A percentile compares a stretch with the other conserved stretches of the same genome.
phyloP scores from a whole-genome alignment of 768 basidiomycete species.

The Peribolospora baueri region DNA sequence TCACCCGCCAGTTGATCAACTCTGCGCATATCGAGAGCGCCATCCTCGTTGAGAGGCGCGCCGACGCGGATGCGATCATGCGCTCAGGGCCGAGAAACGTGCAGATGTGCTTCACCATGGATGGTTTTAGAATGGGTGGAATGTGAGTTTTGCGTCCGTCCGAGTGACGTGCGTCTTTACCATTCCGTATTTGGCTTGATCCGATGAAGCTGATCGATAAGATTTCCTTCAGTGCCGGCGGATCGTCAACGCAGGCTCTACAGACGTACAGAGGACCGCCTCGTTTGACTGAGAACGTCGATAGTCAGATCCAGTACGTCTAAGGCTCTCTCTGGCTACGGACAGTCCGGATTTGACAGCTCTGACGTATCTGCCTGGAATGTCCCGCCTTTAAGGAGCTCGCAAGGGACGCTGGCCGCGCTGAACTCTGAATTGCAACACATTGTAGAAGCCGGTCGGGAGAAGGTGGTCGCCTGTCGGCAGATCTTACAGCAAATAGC shows the following conservation, averaged over 20 bases:
- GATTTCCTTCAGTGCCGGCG: neutral
- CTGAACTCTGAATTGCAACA: too few species aligned
- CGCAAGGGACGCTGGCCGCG: too few species aligned
- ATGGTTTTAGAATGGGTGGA: conserved; percentile 7
- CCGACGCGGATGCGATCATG: conserved; percentile 32
- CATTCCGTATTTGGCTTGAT: rapidly evolving
- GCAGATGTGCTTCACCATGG: conserved; percentile 2
- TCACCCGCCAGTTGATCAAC: conserved; percentile 62
- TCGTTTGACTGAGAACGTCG: conserved; percentile 9
- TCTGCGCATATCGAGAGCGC: conserved; percentile 42
- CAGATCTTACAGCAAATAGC: too few species aligned
- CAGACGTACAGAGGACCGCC: conserved; percentile 5
- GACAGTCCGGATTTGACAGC: too few species aligned
- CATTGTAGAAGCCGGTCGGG: too few species aligned
- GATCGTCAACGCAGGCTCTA: conserved; percentile 3
- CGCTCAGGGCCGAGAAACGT: conserved; percentile 6
- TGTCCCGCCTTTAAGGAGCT: too few species aligned
- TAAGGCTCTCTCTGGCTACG: neutral
- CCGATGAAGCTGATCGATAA: neutral
- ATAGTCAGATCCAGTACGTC: neutral
- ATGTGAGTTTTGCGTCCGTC: neutral
- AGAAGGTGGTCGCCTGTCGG: too few species aligned
- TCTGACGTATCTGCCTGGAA: too few species aligned
- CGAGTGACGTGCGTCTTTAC: neutral
- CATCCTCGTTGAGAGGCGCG: conserved; percentile 39